These are phyloP conservation scores for Pelargonium australe DNA, from an alignment of 441 rosid species.

Conservation along the genomic window DNA sequence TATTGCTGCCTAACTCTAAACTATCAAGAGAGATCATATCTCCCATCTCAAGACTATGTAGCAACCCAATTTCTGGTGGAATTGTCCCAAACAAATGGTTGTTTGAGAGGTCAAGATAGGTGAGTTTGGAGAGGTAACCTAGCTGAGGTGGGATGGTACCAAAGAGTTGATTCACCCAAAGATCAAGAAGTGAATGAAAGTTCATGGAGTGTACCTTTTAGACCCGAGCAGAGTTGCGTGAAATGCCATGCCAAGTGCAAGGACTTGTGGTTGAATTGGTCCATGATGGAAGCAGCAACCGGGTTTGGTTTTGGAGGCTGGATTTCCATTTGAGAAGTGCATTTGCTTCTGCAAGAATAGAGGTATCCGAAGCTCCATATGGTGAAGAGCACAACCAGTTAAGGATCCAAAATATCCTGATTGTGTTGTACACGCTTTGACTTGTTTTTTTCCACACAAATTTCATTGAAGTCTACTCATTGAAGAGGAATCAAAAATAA, in stretches of 20 bases:
- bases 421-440: no score
- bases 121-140: constrained; percentile 22
- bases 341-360: not conserved
- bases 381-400: no score
- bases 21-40: no score
- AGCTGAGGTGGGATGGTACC: no score
- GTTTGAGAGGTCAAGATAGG: constrained; percentile 29
- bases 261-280: constrained; percentile 7
- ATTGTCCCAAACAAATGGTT: constrained; percentile 25
- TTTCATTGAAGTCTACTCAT: no score
- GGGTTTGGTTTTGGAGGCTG: not conserved
- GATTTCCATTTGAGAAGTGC: not conserved
- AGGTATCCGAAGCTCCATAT: no score
- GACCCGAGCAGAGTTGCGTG: constrained; percentile 19
- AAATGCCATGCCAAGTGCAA: constrained; percentile 34
- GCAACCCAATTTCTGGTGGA: constrained; percentile 31
- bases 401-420: no score
- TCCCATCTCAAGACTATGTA: constrained; percentile 18
- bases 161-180: constrained; percentile 16
- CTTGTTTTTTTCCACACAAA: no score
- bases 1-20: no score
- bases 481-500: no score
- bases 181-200: constrained; percentile 23
- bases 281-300: not conserved
- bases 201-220: constrained; percentile 28